Conservation (phyloP, 257 asterid species). For the Plantago ovata region DNA sequence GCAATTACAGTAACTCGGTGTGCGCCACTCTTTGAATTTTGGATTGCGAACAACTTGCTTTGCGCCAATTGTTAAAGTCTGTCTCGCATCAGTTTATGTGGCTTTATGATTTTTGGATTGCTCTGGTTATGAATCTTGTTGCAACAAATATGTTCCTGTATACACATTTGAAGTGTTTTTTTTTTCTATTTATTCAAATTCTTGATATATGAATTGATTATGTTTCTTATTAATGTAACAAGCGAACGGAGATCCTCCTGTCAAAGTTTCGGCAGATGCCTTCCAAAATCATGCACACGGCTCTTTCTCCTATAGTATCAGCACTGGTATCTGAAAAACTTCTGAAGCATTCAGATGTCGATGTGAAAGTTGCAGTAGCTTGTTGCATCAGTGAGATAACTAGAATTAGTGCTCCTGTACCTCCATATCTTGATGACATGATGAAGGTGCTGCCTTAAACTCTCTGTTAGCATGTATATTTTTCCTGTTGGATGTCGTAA, state of each 20-base stretch:
- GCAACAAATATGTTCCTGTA: too few species aligned
- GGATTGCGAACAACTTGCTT: too few species aligned
- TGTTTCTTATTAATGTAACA: slow-evolving; percentile 15
- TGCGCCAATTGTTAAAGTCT: too few species aligned
- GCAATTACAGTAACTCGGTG: too few species aligned
- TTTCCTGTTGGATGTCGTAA: slow-evolving; percentile 16
- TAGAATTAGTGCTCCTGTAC: slow-evolving; percentile 96
- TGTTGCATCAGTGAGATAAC: slow-evolving; percentile 96
- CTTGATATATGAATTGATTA: slow-evolving; percentile 3
- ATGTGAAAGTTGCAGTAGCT: slow-evolving; percentile 86
- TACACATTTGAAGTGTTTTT: too few species aligned
- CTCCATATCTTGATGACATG: slow-evolving; percentile 89
- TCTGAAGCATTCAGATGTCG: slow-evolving; percentile 67
- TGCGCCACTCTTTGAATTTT: too few species aligned
- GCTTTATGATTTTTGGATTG: too few species aligned
- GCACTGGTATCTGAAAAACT: slow-evolving; percentile 62
- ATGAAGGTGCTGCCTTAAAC: slow-evolving; percentile 61
- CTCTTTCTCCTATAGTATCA: slow-evolving; percentile 60
- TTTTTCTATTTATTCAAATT: too few species aligned
- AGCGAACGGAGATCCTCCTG: slow-evolving; percentile 62
- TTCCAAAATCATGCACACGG: slow-evolving; percentile 56
- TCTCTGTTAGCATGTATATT: slow-evolving; percentile 2
- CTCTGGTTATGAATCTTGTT: too few species aligned
- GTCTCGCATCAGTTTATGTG: too few species aligned
- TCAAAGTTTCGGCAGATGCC: slow-evolving; percentile 96